Evolutionary conservation across 2,329 filamentous ascomycete genomes (phyloP), one percentile per base, ranked within the genome.

Genomic region (Passalora sequoiae): DNA sequence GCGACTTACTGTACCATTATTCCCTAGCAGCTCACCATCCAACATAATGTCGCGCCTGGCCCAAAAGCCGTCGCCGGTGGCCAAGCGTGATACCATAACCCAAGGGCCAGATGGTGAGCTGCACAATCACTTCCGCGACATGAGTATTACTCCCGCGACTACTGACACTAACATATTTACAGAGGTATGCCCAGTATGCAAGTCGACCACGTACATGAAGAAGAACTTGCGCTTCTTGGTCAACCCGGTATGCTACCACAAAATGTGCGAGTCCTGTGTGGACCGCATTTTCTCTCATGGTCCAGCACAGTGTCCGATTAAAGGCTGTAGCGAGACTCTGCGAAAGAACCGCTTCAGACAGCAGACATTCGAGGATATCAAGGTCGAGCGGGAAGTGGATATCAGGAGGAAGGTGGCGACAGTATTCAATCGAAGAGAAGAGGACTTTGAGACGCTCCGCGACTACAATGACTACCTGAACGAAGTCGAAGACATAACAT

Each of bases 171-270:
- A 24, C 33, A 22, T 20, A 24, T 4, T n/a, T 15, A 43, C 42
- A 54, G 89, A 96, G 68, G 85, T 89, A 62, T 98, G 92, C 70
- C 92, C 91, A 45, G 87, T 97, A 56, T 98, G 92, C 84, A 96
- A 96, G 70, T 94, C 89, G 47, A 87, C 86, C 47, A 86, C 89
- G 53, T 97, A 97, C 73, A 84, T 97, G 60, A 96, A 96, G 73
- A 83, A 82, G 49, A 84, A 89, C 70, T 89, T 98, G 78, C 78
- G 84, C 53, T 97, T 98, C 70, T 84, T 92, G 57, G 89, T 98
- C 71, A 96, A 97, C 66, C 88, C 91, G 6, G 89, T 94, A 74
- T 98, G 92, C 77, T 98, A 98, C 74, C 92, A 98, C 74, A 88
- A 88, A 56, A 97, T 98, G 87, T 98, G 92, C 74, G 84, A 88